Evolutionary conservation across 2,329 filamentous ascomycete genomes (phyloP).

Genomic region (Nigrospora sphaerica): DNA sequence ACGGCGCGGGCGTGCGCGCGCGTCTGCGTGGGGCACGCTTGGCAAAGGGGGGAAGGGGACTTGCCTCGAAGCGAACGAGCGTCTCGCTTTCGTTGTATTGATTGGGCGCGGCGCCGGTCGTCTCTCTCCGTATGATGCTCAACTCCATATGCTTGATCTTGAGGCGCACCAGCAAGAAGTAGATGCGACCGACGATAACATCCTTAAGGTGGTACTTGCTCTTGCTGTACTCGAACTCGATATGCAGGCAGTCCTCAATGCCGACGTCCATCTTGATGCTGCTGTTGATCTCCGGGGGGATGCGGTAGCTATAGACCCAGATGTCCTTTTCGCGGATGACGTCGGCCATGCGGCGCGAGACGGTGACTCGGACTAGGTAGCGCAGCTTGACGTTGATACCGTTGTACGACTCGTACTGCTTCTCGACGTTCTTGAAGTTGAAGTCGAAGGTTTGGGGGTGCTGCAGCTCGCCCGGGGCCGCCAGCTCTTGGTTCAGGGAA

Average conservation of each 20-base stretch:
- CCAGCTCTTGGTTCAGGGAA: conserved; percentile 91
- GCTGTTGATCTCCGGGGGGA: conserved; percentile 95
- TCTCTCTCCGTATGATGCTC: conserved; percentile 94
- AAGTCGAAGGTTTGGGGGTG: conserved; percentile 98
- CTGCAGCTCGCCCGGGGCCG: conserved; percentile 93
- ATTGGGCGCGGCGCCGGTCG: conserved; percentile 91
- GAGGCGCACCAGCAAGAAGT: conserved; percentile 90
- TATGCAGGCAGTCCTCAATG: conserved; percentile 98
- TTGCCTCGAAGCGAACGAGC: conserved; percentile 86
- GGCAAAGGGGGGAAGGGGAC: conserved; percentile 3
- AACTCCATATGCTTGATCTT: conserved; percentile 99
- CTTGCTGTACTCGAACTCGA: conserved; percentile 99
- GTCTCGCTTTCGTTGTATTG: conserved; percentile 99
- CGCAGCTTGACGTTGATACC: conserved; percentile 99
- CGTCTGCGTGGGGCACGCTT: too few species aligned
- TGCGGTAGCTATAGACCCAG: conserved; percentile 98
- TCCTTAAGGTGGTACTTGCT: conserved; percentile 99
- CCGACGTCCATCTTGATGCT: conserved; percentile 99
- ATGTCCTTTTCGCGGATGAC: conserved; percentile 98
- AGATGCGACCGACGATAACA: conserved; percentile 96
- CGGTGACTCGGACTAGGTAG: conserved; percentile 96
- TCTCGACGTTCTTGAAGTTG: conserved; percentile 99
- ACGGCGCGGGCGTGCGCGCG: too few species aligned
- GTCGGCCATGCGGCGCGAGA: conserved; percentile 93
- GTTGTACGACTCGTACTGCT: conserved; percentile 99